phyloP scores from a whole-genome alignment of 2,329 filamentous ascomycete genomes.

The Drechslerella stenobrocha region DNA sequence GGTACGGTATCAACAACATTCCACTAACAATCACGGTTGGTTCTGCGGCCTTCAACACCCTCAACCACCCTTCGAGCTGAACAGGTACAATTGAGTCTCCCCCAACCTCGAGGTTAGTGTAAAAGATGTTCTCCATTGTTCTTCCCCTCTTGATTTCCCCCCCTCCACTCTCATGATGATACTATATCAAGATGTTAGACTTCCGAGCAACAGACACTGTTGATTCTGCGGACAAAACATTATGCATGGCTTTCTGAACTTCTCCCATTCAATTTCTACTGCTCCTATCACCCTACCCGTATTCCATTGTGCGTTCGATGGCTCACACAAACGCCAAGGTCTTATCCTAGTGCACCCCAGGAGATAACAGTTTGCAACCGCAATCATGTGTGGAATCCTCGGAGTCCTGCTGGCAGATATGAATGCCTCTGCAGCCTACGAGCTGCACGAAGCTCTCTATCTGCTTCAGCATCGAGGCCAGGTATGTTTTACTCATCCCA shows the following conservation, averaged over 20 bases:
- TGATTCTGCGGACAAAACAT: conserved; percentile 52
- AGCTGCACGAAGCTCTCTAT: conserved; percentile 72
- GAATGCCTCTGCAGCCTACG: conserved; percentile 63
- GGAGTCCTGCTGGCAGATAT: conserved; percentile 65
- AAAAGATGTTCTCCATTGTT: background rate
- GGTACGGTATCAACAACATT: conserved; percentile 8
- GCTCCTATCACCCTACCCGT: conserved; percentile 13
- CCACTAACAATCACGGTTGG: conserved; percentile 23
- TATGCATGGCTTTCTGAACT: conserved; percentile 50
- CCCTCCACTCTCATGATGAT: conserved; percentile 51
- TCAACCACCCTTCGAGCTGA: conserved; percentile 12
- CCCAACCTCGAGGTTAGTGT: background rate
- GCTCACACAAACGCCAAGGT: conserved; percentile 9
- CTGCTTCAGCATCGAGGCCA: conserved; percentile 64
- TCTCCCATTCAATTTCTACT: background rate
- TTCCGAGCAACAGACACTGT: conserved; percentile 53
- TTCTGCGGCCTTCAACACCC: conserved; percentile 14
- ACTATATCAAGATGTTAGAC: conserved; percentile 57
- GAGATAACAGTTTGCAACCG: conserved; percentile 13
- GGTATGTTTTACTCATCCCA: conserved; percentile 56
- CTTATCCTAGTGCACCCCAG: background rate
- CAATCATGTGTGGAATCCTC: conserved; percentile 66
- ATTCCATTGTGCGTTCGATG: background rate
- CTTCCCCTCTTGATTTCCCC: background rate
- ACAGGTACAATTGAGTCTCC: background rate